Percentiles rank a stretch among this genome's conserved stretches.
Conservation (phyloP, 768 basidiomycete species). For the Pilatotrama ljubarskyi region DNA sequence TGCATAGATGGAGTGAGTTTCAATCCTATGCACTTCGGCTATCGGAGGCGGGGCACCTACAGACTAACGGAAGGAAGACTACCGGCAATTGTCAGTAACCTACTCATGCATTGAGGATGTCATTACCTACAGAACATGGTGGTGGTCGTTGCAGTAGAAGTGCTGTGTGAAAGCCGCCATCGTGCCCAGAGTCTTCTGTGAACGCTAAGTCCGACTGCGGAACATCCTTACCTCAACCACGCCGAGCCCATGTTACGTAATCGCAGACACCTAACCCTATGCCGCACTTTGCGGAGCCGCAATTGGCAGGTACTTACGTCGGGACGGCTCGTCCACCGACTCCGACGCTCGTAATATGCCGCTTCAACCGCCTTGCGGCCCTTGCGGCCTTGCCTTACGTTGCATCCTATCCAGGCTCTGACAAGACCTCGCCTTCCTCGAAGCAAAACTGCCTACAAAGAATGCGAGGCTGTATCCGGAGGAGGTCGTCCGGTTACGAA, state of each 20-base stretch:
- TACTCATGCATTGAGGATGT: neutral
- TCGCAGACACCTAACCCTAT: neutral
- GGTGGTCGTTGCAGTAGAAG: conserved; percentile 20
- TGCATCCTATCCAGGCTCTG: neutral
- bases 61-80: conserved; percentile 40
- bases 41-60: conserved; percentile 24
- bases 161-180: neutral
- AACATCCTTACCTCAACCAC: conserved; percentile 5
- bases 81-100: neutral
- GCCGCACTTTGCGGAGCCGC: neutral
- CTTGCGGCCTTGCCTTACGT: neutral
- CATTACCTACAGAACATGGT: conserved; percentile 29
- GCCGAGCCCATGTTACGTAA: conserved; percentile 9
- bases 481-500: neutral
- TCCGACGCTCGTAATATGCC: neutral
- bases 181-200: neutral
- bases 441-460: neutral
- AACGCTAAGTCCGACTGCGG: conserved; percentile 11
- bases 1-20: conserved; percentile 31
- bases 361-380: neutral
- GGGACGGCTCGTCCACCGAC: neutral
- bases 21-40: neutral
- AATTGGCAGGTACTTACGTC: neutral
- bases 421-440: neutral
- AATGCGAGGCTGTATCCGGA: conserved; percentile 1